A percentile compares a stretch with the other conserved stretches of the same genome.
phyloP scores from a whole-genome alignment of 2,329 filamentous ascomycete genomes.

The Fusarium napiforme region DNA sequence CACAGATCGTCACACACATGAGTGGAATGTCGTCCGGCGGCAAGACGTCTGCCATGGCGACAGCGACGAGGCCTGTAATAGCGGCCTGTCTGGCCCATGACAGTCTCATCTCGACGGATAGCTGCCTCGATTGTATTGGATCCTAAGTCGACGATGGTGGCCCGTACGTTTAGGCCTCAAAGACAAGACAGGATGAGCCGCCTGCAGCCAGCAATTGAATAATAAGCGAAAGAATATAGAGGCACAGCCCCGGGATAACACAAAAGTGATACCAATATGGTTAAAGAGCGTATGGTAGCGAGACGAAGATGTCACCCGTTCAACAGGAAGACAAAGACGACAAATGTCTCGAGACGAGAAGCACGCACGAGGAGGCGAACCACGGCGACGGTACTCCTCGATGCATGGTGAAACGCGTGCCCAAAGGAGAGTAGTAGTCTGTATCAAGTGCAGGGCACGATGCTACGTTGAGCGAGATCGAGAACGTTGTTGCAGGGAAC shows the following conservation, averaged over 20 bases:
- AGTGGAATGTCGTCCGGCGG: constrained; percentile 52
- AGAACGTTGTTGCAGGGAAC: constrained; percentile 23
- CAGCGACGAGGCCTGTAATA: constrained; percentile 45
- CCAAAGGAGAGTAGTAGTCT: constrained; percentile 2
- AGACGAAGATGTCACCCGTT: constrained; percentile 21
- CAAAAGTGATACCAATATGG: constrained; percentile 28
- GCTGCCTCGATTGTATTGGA: background rate
- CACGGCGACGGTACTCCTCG: constrained; percentile 8
- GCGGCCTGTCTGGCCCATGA: constrained; percentile 41
- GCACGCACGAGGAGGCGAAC: constrained; percentile 6
- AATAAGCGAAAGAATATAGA: constrained; percentile 24
- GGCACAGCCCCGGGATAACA: constrained; percentile 24
- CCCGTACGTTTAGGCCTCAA: constrained; percentile 18
- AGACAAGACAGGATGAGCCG: constrained; percentile 14
- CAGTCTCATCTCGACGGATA: constrained; percentile 44
- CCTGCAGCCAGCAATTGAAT: constrained; percentile 9
- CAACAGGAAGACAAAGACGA: constrained; percentile 23
- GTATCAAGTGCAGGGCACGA: constrained; percentile 27
- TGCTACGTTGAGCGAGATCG: constrained; percentile 22
- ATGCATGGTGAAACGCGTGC: constrained; percentile 28
- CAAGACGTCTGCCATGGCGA: constrained; percentile 47
- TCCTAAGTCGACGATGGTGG: constrained; percentile 17
- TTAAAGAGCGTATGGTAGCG: constrained; percentile 25
- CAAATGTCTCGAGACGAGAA: constrained; percentile 18
- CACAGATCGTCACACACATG: constrained; percentile 55